phyloP scores from a whole-genome alignment of 768 basidiomycete species.

The Phylloporus rhodoxanthus region DNA sequence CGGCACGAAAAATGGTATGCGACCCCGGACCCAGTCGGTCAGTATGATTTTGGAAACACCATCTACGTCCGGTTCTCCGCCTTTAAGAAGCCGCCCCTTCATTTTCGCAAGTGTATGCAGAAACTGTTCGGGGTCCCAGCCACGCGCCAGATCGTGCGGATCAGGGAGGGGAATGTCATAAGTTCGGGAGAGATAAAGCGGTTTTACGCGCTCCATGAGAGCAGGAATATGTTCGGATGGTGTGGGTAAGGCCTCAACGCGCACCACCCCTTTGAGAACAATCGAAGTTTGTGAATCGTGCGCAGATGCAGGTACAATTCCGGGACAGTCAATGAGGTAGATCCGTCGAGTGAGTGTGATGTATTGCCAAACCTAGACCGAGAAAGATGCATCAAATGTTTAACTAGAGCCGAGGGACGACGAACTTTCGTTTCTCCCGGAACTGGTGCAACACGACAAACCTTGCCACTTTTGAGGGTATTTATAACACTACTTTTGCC shows the following conservation, averaged over 20 bases:
- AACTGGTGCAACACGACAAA: constrained; percentile 92
- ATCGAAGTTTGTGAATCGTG: constrained; percentile 85
- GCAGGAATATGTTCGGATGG: constrained; percentile 90
- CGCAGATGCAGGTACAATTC: constrained; percentile 92
- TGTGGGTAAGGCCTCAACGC: constrained; percentile 88
- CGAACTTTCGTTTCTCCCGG: constrained; percentile 91
- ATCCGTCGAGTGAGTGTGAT: constrained; percentile 94
- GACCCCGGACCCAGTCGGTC: constrained; percentile 95
- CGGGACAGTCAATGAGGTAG: constrained; percentile 99
- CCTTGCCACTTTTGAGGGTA: constrained; percentile 95
- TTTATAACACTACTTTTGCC: constrained; percentile 98
- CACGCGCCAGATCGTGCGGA: constrained; percentile 41
- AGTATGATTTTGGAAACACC: constrained; percentile 91
- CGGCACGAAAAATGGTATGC: constrained; percentile 92
- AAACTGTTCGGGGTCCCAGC: constrained; percentile 73
- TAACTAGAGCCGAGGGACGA: neutral
- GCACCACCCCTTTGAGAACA: constrained; percentile 94
- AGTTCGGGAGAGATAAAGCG: constrained; percentile 82
- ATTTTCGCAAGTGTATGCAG: constrained; percentile 81
- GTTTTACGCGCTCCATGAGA: constrained; percentile 87
- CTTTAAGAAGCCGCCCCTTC: constrained; percentile 87
- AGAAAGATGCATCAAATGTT: neutral
- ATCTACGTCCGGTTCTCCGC: constrained; percentile 91
- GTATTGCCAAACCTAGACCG: constrained; percentile 88
- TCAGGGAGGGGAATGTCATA: constrained; percentile 69